phyloP scores from a whole-genome alignment of 495 filamentous ascomycete genomes.

The Aspergillus ellipticus region DNA sequence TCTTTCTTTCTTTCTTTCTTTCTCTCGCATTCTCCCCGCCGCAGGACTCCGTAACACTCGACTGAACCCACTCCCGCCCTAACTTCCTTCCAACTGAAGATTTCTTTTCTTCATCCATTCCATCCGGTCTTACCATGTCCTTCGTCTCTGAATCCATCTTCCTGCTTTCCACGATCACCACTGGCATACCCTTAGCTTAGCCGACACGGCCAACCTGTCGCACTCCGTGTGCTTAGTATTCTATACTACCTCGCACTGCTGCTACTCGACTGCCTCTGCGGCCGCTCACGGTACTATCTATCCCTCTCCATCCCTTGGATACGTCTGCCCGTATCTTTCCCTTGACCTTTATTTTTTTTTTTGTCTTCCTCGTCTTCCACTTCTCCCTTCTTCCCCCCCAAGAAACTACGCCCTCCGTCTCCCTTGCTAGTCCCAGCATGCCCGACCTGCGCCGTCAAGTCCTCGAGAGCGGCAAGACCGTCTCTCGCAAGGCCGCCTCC shows the following conservation, averaged over 20 bases:
- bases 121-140: slow-evolving; percentile 25
- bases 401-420: not conserved
- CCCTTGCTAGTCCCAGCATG: slow-evolving; percentile 23
- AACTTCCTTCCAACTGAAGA: slow-evolving; percentile 1
- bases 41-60: too few relatives aligned
- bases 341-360: not conserved
- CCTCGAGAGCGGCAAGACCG: slow-evolving; percentile 80
- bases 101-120: slow-evolving; percentile 10
- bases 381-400: too few relatives aligned
- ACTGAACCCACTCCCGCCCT: too few relatives aligned
- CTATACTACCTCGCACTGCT: not conserved
- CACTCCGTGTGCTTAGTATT: not conserved
- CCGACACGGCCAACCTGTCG: not conserved
- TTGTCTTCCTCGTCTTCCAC: too few relatives aligned
- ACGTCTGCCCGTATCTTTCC: not conserved
- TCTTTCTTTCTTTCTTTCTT: slow-evolving; percentile 3
- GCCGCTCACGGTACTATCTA: not conserved
- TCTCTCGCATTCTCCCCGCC: slow-evolving; percentile 9
- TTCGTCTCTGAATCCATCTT: slow-evolving; percentile 21
- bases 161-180: slow-evolving; percentile 13
- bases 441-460: slow-evolving; percentile 72
- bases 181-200: slow-evolving; percentile 18
- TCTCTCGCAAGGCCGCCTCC: slow-evolving; percentile 83
- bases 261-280: not conserved
- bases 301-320: not conserved